Evolutionary conservation across 1,284 basidiomycete species (phyloP).

Genomic region (Meripilus lineatus): DNA sequence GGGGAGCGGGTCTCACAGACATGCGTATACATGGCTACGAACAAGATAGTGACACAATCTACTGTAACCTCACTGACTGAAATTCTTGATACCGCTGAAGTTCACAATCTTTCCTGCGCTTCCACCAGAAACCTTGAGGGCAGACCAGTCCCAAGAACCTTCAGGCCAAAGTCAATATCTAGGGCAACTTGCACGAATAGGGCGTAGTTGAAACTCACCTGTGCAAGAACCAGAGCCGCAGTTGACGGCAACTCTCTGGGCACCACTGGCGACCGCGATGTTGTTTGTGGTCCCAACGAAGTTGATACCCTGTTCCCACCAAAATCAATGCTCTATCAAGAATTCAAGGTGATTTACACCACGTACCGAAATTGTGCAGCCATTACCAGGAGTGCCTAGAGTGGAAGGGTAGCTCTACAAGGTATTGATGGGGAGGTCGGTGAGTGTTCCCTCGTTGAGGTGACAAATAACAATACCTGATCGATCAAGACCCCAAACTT

Average conservation of each 20-base stretch:
- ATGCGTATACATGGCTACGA: too few relatives aligned
- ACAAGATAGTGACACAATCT: too few relatives aligned
- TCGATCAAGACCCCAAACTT: constrained; percentile 36
- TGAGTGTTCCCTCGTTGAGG: background rate
- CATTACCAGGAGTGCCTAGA: constrained; percentile 32
- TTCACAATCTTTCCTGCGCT: constrained; percentile 34
- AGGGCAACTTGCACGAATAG: background rate
- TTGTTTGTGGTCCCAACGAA: constrained; percentile 24
- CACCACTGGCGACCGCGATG: constrained; percentile 22
- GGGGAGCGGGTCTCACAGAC: too few relatives aligned
- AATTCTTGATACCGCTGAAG: constrained; percentile 30
- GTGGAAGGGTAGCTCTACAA: constrained; percentile 32
- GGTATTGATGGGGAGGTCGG: background rate
- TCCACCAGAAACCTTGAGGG: constrained; percentile 43
- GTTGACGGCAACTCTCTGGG: constrained; percentile 27
- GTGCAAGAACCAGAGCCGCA: constrained; percentile 28
- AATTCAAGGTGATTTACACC: background rate
- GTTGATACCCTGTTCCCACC: constrained; percentile 21
- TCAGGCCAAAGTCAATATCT: background rate
- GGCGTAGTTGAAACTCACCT: constrained; percentile 16
- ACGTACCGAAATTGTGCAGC: constrained; percentile 27
- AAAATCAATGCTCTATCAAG: background rate
- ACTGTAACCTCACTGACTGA: constrained; percentile 27
- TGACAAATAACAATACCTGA: constrained; percentile 21
- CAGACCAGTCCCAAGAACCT: constrained; percentile 52